These are phyloP conservation scores for Candida krabiensis DNA, from an alignment of 805 yeast genomes.

Conservation along the genomic window DNA sequence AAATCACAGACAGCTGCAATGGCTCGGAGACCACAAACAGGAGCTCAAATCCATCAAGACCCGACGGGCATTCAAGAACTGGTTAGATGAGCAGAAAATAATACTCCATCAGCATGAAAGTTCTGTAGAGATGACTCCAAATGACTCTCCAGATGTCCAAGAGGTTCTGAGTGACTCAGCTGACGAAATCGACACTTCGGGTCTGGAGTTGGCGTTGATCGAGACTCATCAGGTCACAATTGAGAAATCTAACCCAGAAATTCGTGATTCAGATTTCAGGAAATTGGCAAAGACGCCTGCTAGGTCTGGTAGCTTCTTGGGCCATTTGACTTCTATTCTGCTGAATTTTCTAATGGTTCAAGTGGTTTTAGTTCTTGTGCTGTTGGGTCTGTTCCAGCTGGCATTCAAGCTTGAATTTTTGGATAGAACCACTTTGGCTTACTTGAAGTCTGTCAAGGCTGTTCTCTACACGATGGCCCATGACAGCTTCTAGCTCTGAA, in stretches of 20 bases:
- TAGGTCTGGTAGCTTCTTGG: not conserved
- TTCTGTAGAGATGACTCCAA: not conserved
- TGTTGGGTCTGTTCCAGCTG: not conserved
- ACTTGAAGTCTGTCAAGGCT: constrained; percentile 11
- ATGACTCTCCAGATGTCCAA: constrained; percentile 3
- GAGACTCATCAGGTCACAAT: not conserved
- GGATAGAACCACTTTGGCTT: constrained; percentile 7
- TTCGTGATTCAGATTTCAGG: no score
- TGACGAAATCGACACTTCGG: not conserved
- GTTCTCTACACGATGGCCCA: constrained; percentile 7
- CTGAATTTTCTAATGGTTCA: not conserved
- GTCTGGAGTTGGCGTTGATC: not conserved
- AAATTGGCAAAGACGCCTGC: not conserved
- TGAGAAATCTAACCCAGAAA: not conserved
- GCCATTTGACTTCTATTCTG: not conserved
- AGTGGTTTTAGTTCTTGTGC: not conserved
- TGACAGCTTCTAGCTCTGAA: constrained; percentile 6
- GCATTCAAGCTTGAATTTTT: constrained; percentile 1
- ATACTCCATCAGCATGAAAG: not conserved
- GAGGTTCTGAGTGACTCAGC: constrained; percentile 16
- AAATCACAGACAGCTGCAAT: constrained; percentile 16
- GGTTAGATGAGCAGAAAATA: constrained; percentile 16
- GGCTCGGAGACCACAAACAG: constrained; percentile 11
- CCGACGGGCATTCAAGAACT: constrained; percentile 12
- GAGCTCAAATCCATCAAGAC: constrained; percentile 11